Conservation (phyloP, 2,329 filamentous ascomycete genomes). For the Helotiales sp. region DNA sequence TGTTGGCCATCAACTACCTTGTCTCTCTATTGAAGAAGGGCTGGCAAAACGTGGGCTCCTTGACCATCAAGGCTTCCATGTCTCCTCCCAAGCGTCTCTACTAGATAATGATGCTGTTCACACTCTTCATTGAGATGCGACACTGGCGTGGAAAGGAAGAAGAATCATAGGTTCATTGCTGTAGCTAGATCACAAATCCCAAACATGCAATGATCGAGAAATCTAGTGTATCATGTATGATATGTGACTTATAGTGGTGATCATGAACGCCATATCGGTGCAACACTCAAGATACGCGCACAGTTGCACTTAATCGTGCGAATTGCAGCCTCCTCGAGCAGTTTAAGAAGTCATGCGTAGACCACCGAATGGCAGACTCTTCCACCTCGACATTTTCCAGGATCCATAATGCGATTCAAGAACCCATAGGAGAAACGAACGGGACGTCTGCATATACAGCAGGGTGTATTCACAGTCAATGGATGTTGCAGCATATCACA, state of each 20-base stretch:
- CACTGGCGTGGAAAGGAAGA: background rate
- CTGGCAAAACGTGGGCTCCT: conserved; percentile 99
- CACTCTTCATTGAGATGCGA: conserved; percentile 33
- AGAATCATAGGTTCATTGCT: conserved; percentile 22
- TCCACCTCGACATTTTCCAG: too few relatives aligned
- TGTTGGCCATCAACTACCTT: conserved; percentile 99
- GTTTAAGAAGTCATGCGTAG: too few relatives aligned
- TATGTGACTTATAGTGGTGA: background rate
- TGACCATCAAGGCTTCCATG: conserved; percentile 99
- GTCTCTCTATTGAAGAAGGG: conserved; percentile 99
- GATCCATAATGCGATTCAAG: too few relatives aligned
- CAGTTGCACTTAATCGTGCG: too few relatives aligned
- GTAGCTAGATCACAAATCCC: conserved; percentile 29
- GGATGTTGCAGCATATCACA: too few relatives aligned
- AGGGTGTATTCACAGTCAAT: too few relatives aligned
- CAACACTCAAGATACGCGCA: too few relatives aligned
- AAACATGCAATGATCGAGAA: conserved; percentile 17
- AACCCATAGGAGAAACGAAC: too few relatives aligned
- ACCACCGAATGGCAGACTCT: too few relatives aligned
- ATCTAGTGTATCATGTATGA: background rate
- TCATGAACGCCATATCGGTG: too few relatives aligned
- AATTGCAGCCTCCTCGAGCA: too few relatives aligned
- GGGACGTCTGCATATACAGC: too few relatives aligned
- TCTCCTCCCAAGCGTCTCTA: conserved; percentile 97
- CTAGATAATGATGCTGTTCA: conserved; percentile 52